Base-by-base conservation (phyloP, 345 rosid species). In the Acer yangbiense region DNA sequence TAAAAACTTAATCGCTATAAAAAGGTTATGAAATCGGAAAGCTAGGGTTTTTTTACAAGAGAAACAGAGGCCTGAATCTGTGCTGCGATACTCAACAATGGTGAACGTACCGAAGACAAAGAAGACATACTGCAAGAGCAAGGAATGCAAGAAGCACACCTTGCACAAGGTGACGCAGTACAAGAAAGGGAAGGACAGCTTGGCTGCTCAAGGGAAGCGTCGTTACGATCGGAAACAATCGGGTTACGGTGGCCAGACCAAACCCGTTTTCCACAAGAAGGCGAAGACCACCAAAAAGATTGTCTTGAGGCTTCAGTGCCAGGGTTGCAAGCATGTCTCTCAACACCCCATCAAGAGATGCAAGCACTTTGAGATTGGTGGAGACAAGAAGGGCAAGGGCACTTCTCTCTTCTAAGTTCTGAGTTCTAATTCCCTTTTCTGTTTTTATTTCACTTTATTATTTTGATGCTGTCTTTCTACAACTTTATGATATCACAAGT, bases 251-350 rank as follows among this genome's bases (percentile, higher is more conserved):
- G 97, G 94, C 54, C 97, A 92, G 81, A 92, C 94, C 64, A 92
- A 92, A 85, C 94, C 93, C 1, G 94, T 92, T 64, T 92, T 89
- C 78, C 97, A 89, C 90, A 92, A 92, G 87, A 92, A 92, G 92
- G 93, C 94, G 3, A 90, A 89, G 88, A 90, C 97, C n/a, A 88
- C 95, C 13, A 92, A 92, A 87, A 92, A 92, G 88, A 92, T 92
- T 75, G 93, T 90, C 58, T 32, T 90, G 87, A 92, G 97, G 94
- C 87, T 92, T 55, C 94, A 90, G 29, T 92, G 94, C 82, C 94
- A 92, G 80, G 83, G 84, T 14, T 92, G 97, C 90, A 92, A 92
- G 87, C 94, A 90, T 27, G 82, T 92, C 1, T 92, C 97, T 57
- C 94, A 90, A 82, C 93, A 86, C 72, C 81, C 97, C 0, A 90